Base-by-base conservation (phyloP, 2,329 filamentous ascomycete species). In the Kalmusia sp. region DNA sequence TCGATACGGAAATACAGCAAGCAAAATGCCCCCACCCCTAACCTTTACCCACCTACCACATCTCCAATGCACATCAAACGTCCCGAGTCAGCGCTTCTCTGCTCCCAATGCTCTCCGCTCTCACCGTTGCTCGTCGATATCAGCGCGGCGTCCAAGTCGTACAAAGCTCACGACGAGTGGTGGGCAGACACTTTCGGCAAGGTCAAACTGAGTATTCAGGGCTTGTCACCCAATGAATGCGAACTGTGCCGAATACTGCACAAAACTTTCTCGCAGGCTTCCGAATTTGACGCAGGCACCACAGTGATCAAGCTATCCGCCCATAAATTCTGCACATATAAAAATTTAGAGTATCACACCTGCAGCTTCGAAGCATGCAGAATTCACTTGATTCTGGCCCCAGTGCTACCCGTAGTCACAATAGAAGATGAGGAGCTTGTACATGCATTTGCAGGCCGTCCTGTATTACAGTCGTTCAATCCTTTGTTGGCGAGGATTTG, bases 41-140 rank as follows among this genome's bases (percentile, higher is more conserved):
- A 22, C 35, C 35, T 38, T 2, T 22, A n/a, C 22, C 12, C 38
- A 41, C 5, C 14, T 15, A 27, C 12, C 9, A 15, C 6, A 12
- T 15, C 8, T 14, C 22, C 24, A 27, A 52, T 41, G 41, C 15
- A 12, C 6, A 17, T 49, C 27, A 31, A 38, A 38, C 30, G 37
- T 12, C 44, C 37, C 30, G 22, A 37, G 12, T 48, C 37, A 21
- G 27, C 38, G 11, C 14, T 11, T 5, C 22, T 53, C 14, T 53
- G 51, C 19, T 15, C 38, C 25, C 44, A 7, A 41, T 53, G 44
- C 17, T 44, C 45, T 4, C 11, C 30, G 6, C 24, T 44, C 22
- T 11, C 44, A 3, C 51, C 51, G 6, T 21, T 53, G 5, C 51
- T 49, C 21, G 22, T 47, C n/a, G 44, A 52, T n/a, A 27, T 52